Conservation (phyloP, 1,139 yeast species). For the Pichia kudriavzevii region DNA sequence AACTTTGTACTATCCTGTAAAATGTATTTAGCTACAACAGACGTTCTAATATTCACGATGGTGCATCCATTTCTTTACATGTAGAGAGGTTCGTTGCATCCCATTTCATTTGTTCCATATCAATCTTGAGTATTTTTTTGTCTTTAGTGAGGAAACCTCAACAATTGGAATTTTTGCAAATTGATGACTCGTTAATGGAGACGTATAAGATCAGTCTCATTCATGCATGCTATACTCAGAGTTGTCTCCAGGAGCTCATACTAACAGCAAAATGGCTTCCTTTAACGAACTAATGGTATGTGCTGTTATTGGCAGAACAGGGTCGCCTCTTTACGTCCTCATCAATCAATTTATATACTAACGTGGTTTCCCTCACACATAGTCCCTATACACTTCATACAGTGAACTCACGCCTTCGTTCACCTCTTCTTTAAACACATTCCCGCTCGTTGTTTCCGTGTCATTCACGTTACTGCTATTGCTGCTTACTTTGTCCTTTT, state of each 20-base stretch:
- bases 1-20: no score
- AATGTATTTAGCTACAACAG: no score
- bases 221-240: neutral
- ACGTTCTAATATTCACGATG: no score
- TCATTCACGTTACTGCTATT: slow-evolving; percentile 4
- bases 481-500: slow-evolving; percentile 8
- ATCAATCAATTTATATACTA: neutral
- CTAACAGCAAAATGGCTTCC: slow-evolving; percentile 1
- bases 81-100: no score
- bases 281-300: slow-evolving; percentile 10
- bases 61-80: no score
- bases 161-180: no score
- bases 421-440: slow-evolving; percentile 2
- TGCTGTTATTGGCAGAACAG: neutral
- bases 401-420: slow-evolving; percentile 3
- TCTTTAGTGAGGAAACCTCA: no score
- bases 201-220: no score
- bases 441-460: slow-evolving; percentile 2
- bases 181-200: no score
- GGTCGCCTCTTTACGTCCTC: no score
- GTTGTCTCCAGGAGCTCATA: neutral
- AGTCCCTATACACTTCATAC: slow-evolving; percentile 6
- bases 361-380: neutral
- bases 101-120: no score
- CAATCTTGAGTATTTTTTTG: no score